Evolutionary conservation across 108 stramenopile genomes (phyloP).

Genomic region (Discostella stelligeroides): DNA sequence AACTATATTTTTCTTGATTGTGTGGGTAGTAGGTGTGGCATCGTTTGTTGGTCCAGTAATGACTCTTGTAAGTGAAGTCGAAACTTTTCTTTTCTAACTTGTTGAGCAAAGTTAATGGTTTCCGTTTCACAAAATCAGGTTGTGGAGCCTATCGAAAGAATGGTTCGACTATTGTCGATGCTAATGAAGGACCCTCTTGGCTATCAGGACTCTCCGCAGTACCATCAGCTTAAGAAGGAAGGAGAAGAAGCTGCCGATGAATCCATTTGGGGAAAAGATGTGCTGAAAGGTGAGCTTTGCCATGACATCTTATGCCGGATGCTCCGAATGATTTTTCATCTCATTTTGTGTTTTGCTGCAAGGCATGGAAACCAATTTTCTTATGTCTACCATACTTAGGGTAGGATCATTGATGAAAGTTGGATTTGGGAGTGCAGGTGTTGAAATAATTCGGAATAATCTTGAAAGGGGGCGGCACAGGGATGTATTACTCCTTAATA

Average conservation of each 20-base stretch:
- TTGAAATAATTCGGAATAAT: constrained; percentile 90
- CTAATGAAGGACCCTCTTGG: constrained; percentile 85
- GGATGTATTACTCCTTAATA: constrained; percentile 69
- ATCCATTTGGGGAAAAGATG: constrained; percentile 75
- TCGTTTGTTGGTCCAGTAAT: constrained; percentile 81
- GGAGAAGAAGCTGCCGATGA: constrained; percentile 58
- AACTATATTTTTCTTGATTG: constrained; percentile 61
- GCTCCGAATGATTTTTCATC: too few species aligned
- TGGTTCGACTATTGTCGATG: constrained; percentile 73
- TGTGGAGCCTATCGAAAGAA: constrained; percentile 82
- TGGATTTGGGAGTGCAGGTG: constrained; percentile 95
- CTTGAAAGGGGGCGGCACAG: constrained; percentile 70
- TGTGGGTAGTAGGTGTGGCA: constrained; percentile 78
- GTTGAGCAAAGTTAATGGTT: neutral
- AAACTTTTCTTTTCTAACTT: neutral
- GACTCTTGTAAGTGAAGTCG: constrained; percentile 38
- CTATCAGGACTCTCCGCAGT: constrained; percentile 70
- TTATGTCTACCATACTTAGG: constrained; percentile 90
- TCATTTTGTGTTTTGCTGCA: neutral
- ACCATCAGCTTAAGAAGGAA: constrained; percentile 64
- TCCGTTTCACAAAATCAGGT: constrained; percentile 36
- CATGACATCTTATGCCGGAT: too few species aligned
- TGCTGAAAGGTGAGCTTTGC: constrained; percentile 70
- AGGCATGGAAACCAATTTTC: constrained; percentile 61
- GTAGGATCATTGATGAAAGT: constrained; percentile 94